phyloP scores from a whole-genome alignment of 2,329 filamentous ascomycete genomes.

The Chaetomium sp. region DNA sequence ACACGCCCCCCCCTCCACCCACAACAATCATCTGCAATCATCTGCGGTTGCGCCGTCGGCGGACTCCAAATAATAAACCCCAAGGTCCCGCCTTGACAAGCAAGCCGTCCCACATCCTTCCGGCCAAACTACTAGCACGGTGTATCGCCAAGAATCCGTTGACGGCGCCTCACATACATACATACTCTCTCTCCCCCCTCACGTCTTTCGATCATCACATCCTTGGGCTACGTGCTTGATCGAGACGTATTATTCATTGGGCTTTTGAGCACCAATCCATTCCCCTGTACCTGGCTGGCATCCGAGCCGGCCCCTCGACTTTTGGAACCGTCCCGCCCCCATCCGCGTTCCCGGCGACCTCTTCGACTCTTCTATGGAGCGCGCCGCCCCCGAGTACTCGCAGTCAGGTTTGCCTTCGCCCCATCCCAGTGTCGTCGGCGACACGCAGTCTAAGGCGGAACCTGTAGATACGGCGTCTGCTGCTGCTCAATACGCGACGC shows the following conservation, averaged over 20 bases:
- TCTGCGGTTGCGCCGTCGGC: constrained; percentile 4
- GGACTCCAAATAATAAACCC: constrained; percentile 18
- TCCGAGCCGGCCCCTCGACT: neutral
- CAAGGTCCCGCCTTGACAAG: neutral
- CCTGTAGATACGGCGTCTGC: constrained; percentile 89
- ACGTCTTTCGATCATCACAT: constrained; percentile 5
- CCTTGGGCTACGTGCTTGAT: neutral
- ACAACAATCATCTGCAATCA: constrained; percentile 13
- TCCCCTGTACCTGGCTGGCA: neutral
- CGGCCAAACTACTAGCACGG: neutral
- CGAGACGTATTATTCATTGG: neutral
- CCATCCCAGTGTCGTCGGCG: constrained; percentile 66
- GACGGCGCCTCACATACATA: neutral
- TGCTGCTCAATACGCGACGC: constrained; percentile 85
- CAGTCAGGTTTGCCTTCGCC: constrained; percentile 84
- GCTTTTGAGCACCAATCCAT: neutral
- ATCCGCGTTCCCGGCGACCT: neutral
- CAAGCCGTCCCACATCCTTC: constrained; percentile 3
- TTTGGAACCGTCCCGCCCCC: neutral
- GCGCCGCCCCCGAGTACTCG: constrained; percentile 73
- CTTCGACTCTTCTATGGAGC: constrained; percentile 47
- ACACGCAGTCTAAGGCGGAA: constrained; percentile 81
- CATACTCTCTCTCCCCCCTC: neutral
- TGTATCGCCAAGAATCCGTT: constrained; percentile 13
- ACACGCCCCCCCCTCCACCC: constrained; percentile 21